Percentiles rank a stretch among this genome's conserved stretches.
These are phyloP conservation scores for Chytriomyces confervae DNA, from an alignment of 192 early-diverging fungal genomes.

Conservation along the genomic window DNA sequence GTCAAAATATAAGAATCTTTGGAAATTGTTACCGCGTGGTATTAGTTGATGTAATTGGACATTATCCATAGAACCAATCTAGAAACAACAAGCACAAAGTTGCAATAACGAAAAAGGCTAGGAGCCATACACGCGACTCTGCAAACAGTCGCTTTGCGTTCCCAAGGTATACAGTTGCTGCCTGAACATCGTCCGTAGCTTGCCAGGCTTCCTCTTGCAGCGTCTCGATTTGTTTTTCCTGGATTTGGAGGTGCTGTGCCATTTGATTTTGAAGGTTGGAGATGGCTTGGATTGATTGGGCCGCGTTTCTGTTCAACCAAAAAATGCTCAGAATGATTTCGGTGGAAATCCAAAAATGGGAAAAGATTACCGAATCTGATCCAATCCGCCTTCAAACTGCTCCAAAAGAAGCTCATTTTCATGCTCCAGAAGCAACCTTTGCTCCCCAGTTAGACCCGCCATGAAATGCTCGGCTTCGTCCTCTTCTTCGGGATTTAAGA, in stretches of 20 bases:
- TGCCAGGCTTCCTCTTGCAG: slow-evolving; percentile 51
- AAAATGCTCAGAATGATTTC: not conserved
- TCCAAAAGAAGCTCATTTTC: slow-evolving; percentile 48
- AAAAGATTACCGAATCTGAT: slow-evolving; percentile 49
- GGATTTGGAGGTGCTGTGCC: slow-evolving; percentile 42
- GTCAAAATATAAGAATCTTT: too few species aligned
- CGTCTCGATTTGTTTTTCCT: slow-evolving; percentile 44
- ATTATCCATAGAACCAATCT: slow-evolving; percentile 47
- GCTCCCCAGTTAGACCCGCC: slow-evolving; percentile 22
- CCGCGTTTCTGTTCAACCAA: slow-evolving; percentile 37
- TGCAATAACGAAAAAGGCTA: slow-evolving; percentile 50
- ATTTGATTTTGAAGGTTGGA: slow-evolving; percentile 46
- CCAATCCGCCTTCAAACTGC: slow-evolving; percentile 46
- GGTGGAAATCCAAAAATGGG: slow-evolving; percentile 4
- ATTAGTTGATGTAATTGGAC: too few species aligned
- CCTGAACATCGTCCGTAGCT: slow-evolving; percentile 40
- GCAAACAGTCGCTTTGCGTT: slow-evolving; percentile 47
- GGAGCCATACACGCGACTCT: slow-evolving; percentile 44
- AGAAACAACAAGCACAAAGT: slow-evolving; percentile 47
- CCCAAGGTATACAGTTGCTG: slow-evolving; percentile 41
- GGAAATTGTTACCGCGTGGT: too few species aligned
- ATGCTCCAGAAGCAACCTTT: slow-evolving; percentile 44
- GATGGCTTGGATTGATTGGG: slow-evolving; percentile 48
- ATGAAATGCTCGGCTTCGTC: slow-evolving; percentile 44
- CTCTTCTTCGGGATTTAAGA: not conserved